Conservation (phyloP, 2,329 filamentous ascomycete species). For the Trichophyton mentagrophytes region DNA sequence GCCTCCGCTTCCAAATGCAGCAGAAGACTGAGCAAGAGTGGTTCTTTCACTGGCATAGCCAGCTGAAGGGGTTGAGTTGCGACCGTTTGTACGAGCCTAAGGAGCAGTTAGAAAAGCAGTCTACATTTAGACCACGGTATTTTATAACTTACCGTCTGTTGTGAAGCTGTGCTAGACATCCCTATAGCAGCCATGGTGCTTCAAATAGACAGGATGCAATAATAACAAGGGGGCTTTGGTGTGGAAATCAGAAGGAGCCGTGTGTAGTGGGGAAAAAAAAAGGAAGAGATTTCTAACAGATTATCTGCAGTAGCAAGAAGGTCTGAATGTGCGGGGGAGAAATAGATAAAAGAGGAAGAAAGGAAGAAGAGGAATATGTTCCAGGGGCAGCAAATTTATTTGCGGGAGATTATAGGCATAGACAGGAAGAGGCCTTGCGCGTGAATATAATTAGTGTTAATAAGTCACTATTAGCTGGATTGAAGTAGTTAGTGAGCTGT, state of each 20-base stretch:
- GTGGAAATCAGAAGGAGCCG: constrained; percentile 5
- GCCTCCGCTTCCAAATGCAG: constrained; percentile 33
- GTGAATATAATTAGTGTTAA: constrained; percentile 6
- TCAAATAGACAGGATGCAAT: neutral
- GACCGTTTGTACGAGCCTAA: constrained; percentile 21
- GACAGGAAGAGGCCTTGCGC: constrained; percentile 13
- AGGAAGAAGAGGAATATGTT: constrained; percentile 1
- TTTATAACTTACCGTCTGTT: constrained; percentile 26
- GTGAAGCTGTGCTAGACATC: constrained; percentile 25
- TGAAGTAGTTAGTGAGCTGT: neutral
- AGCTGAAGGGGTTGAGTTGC: constrained; percentile 28
- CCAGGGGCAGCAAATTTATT: constrained; percentile 16
- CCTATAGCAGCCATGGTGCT: constrained; percentile 23
- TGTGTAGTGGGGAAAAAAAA: constrained; percentile 6
- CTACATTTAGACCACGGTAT: neutral
- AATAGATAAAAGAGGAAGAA: constrained; percentile 11
- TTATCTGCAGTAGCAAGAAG: constrained; percentile 4
- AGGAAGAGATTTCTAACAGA: neutral
- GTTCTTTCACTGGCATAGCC: constrained; percentile 23
- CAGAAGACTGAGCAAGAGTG: constrained; percentile 27
- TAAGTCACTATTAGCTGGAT: neutral
- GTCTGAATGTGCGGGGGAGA: constrained; percentile 12
- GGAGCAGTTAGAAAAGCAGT: neutral
- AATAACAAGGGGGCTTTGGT: neutral
- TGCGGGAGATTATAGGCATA: constrained; percentile 23